Conservation (phyloP, 257 asterid species). For the Verbena officinalis region DNA sequence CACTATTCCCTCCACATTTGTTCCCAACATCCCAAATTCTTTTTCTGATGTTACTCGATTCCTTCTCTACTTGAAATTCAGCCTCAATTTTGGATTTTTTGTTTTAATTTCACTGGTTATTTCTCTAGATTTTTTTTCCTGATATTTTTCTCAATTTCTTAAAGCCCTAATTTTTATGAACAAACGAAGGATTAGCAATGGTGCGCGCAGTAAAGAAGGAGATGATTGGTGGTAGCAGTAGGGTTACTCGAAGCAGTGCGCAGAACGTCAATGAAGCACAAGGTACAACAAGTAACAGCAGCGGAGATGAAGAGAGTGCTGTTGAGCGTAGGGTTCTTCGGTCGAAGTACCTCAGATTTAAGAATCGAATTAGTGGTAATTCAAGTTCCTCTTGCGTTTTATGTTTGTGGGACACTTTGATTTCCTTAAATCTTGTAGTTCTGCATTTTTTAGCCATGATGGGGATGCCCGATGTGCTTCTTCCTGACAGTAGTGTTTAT, state of each 20-base stretch:
- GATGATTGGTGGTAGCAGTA: conserved; percentile 20
- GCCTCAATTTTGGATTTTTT: conserved; percentile 19
- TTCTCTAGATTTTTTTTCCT: not conserved
- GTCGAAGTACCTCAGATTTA: conserved; percentile 49
- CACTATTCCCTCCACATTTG: conserved; percentile 19
- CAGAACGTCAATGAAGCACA: conserved; percentile 30
- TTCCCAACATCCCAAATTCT: not conserved
- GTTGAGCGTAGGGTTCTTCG: conserved; percentile 48
- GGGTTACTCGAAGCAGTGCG: conserved; percentile 35
- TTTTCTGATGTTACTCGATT: not conserved
- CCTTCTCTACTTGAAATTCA: no score
- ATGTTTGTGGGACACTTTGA: not conserved
- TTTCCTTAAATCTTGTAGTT: not conserved
- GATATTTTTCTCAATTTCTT: not conserved
- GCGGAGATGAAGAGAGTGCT: conserved; percentile 31
- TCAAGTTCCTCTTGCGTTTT: not conserved
- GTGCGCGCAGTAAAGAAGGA: conserved; percentile 45
- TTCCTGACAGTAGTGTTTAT: not conserved
- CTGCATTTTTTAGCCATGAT: not conserved
- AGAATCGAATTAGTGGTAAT: conserved; percentile 49
- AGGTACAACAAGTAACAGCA: conserved; percentile 23
- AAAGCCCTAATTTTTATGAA: conserved; percentile 31
- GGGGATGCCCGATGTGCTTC: not conserved
- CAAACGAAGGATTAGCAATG: conserved; percentile 17
- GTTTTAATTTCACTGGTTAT: not conserved